Base-by-base conservation (phyloP, 192 early-diverging fungal genomes). In the Linnemannia zychae region DNA sequence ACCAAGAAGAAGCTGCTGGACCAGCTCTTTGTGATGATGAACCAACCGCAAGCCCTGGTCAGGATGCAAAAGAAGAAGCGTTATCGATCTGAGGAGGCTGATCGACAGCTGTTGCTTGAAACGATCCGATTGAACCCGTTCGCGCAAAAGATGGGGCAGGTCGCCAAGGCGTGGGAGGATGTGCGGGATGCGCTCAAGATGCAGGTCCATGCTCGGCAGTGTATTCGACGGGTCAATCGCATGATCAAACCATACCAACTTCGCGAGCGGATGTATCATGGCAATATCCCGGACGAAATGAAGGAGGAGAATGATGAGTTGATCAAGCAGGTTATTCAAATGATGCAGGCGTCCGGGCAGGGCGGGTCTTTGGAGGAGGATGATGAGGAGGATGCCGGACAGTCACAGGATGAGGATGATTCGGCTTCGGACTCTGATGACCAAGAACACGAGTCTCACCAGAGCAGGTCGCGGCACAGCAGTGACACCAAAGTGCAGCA, bases 81-180 rank as follows among this genome's bases (percentile, higher is more conserved):
- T 24, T 85, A 85, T 67, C 83, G 83, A 12, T 85, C 83, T 12
- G 83, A 85, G 18, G 78, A 85, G 34, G 77, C 73, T 0, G 83
- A 85, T n/a, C 48, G 73, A 33, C 53, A 71, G 16, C n/a, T 85
- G 20, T 34, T 85, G 60, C 22, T 85, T 3, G 83, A 79, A 50
- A 76, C 74, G 2, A 85, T 85, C 53, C 73, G 78, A 18, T 15
- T 79, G 47, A 85, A 85, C 38, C 83, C 83, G 17, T 85, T 85
- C 73, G 77, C 74, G 3, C 83, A 85, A 52, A 85, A 85, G 47
- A 53, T 85, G 18, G 83, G 83, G 0, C 83, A 85, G 44, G 78
- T 85, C 15, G 83, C 78, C 11, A 85, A 79, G n/a, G 78, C 77
- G 6, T 85, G 83, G 83, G 83, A 85, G 40, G 83, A 85, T 37